Evolutionary conservation across 2,329 filamentous ascomycete species (phyloP), one percentile per base, ranked within the genome.

Genomic region (Dactylellina haptotyla): DNA sequence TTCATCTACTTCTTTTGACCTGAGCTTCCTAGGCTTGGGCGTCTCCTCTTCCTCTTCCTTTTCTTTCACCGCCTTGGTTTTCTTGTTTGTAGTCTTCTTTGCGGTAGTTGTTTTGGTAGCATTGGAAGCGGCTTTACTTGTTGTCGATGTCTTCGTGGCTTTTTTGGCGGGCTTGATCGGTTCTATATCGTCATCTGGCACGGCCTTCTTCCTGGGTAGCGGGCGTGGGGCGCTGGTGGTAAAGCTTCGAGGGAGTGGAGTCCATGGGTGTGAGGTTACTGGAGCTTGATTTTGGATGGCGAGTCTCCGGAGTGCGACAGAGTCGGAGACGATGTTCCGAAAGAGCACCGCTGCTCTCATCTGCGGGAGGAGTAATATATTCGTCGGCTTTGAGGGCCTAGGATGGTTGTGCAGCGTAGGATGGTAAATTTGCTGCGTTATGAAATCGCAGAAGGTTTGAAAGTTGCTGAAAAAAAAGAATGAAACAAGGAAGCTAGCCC

Each of bases 291-390:
- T n/a, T n/a, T n/a, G n/a, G n/a, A 25, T 14, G 2, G 59, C 10
- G 53, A 51, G 51, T 45, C 51, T 39, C 53, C 37, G 37, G n/a
- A n/a, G 34, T 41, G 58, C 51, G 54, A 46, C 43, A 48, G 41
- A 64, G 43, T 64, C 66, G 32, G 51, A 37, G 25, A 72, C 34
- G 25, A 72, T 58, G 34, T 32, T 45, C 23, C 34, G 56, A 2
- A 72, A 28, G 34, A 41, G 45, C 12, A 30, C 28, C n/a, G 53
- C 51, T 37, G 46, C 57, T 65, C 53, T 72, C 67, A 72, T 71
- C 66, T 72, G 59, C 37, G 18, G 30, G 30, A 1, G 34, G 12
- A 51, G 28, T 30, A 25, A 20, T 5, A 14, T 28, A 3, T 41
- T 6, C 23, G 43, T 26, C 4, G 46, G 16, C 45, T 32, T 46